Base-by-base conservation (phyloP, 345 rosid species). In the Euphorbia peplus region DNA sequence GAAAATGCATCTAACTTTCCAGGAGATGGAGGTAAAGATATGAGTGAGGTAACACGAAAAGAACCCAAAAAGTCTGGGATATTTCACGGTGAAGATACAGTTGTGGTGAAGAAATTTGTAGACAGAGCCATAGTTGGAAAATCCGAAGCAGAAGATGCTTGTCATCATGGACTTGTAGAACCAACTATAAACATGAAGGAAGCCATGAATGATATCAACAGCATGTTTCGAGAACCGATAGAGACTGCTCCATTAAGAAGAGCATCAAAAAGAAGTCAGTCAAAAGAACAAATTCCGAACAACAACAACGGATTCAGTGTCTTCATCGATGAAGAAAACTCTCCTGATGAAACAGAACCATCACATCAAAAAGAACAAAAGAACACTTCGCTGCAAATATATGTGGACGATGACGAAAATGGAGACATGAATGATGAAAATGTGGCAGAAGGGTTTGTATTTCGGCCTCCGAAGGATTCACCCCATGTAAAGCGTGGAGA, bases 161-260 rank as follows among this genome's bases (percentile, higher is more conserved):
- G 90, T 75, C 96, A 89, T 84, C 96, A 88, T 77, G 93, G 96
- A 75, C 76, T 91, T 53, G 90, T 89, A 73, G 99, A 91, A 60
- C 97, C 96, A 37, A 93, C 95, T 3, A 72, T 93, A 75, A 89
- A 87, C 79, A 80, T 82, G 87, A 87, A 90, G 76, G 98, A 93
- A 80, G 97, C 96, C 66, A 83, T 89, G 84, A 82, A 88, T 78
- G 87, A 81, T 66, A 89, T 91, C 75, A 88, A 89, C 68, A 77
- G 76, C 86, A 88, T 91, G 99, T 91, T 91, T 78, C 69, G 81
- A 60, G 90, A 93, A 82, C 99, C 97, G 63, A 66, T 91, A 39
- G 97, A 88, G 74, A 69, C 77, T 63, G 85, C 80, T 78, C 82
- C 90, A 63, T 47, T 73, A 26, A 70, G 83, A 51, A 83, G 86